Conservation (phyloP, 2,329 filamentous ascomycete genomes). For the Parascedosporium putredinis region DNA sequence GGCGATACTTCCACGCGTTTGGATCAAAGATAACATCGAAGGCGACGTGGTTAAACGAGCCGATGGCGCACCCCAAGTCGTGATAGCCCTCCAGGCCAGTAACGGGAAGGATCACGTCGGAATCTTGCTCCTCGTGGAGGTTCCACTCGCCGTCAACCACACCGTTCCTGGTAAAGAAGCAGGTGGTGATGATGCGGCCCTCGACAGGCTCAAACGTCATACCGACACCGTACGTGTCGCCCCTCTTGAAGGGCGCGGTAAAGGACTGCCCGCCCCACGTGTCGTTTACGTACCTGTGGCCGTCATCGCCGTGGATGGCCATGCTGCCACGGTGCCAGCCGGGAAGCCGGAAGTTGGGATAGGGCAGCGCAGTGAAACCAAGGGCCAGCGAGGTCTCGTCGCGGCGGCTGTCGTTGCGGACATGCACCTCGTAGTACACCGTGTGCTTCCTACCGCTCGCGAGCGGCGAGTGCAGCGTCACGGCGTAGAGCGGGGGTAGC, state of each 20-base stretch:
- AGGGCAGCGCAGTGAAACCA: conserved; percentile 64
- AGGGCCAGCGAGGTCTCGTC: conserved; percentile 46
- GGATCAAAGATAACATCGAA: conserved; percentile 58
- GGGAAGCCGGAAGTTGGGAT: conserved; percentile 66
- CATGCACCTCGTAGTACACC: conserved; percentile 63
- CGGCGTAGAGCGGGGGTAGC: conserved; percentile 61
- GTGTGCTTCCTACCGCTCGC: conserved; percentile 31
- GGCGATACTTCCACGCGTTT: conserved; percentile 43
- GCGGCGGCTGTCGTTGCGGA: conserved; percentile 32
- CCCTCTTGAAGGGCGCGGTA: conserved; percentile 48
- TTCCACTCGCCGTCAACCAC: conserved; percentile 52
- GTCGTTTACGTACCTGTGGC: conserved; percentile 66
- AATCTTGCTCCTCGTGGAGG: conserved; percentile 64
- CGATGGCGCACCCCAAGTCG: conserved; percentile 61
- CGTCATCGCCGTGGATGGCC: conserved; percentile 73
- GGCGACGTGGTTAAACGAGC: conserved; percentile 56
- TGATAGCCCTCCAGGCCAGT: conserved; percentile 59
- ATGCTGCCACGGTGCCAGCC: conserved; percentile 71
- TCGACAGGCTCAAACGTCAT: conserved; percentile 45
- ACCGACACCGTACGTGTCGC: conserved; percentile 61
- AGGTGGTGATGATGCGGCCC: conserved; percentile 36
- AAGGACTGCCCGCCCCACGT: conserved; percentile 63
- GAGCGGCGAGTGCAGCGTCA: conserved; percentile 46
- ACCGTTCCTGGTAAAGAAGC: conserved; percentile 65
- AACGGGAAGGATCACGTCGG: conserved; percentile 48